Percentiles rank a stretch among this genome's conserved stretches.
Evolutionary conservation across 2,329 filamentous ascomycete genomes (phyloP).

Genomic region (Penicillium janthinellum): DNA sequence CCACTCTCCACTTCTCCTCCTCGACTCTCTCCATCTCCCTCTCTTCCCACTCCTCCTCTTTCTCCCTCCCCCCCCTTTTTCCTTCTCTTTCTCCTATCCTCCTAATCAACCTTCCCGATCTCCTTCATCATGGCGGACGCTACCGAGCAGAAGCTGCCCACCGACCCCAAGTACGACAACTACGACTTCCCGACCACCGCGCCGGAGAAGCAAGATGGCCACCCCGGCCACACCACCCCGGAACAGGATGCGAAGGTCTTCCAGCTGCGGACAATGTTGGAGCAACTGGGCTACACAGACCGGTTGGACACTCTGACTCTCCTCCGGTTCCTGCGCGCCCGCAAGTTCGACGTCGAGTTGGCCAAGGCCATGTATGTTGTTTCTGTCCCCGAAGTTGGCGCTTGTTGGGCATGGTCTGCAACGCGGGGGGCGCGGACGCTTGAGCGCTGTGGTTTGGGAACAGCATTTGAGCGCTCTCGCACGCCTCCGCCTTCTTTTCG

Average conservation of each 20-base stretch:
- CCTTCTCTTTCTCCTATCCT: constrained; percentile 13
- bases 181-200: constrained; percentile 88
- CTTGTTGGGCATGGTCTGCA: neutral
- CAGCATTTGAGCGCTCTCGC: neutral
- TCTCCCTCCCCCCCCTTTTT: constrained; percentile 22
- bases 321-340: constrained; percentile 87
- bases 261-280: constrained; percentile 82
- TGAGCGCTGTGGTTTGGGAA: neutral
- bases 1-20: constrained; percentile 17
- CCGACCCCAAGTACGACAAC: constrained; percentile 91
- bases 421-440: neutral
- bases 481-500: neutral
- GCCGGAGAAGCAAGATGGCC: constrained; percentile 69
- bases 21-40: constrained; percentile 12
- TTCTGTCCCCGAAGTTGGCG: constrained; percentile 4
- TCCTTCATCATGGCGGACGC: constrained; percentile 33
- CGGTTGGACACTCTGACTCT: constrained; percentile 90
- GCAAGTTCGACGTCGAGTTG: constrained; percentile 87
- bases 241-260: constrained; percentile 87
- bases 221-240: constrained; percentile 82
- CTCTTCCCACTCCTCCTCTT: constrained; percentile 23
- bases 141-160: constrained; percentile 42
- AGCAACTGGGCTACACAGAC: constrained; percentile 78
- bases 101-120: constrained; percentile 10
- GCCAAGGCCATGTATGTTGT: constrained; percentile 81